Conservation (phyloP, 768 basidiomycete genomes). For the Russula earlei region DNA sequence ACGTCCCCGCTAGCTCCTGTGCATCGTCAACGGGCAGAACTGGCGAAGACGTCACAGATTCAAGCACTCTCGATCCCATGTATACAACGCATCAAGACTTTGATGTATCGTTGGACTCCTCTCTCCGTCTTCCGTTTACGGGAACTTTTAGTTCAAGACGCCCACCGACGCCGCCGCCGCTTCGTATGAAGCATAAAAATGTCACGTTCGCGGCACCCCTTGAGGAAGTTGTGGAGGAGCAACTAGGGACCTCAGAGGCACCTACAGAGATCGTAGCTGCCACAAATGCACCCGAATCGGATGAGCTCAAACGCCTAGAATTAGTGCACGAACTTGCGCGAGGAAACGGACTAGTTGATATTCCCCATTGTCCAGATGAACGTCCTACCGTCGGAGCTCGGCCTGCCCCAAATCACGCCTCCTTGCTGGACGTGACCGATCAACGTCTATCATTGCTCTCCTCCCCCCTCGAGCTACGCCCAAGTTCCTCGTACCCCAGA, state of each 20-base stretch:
- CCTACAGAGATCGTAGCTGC: background rate
- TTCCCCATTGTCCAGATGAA: background rate
- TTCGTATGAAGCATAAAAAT: constrained; percentile 6
- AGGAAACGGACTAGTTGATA: background rate
- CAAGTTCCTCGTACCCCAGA: background rate
- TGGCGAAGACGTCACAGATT: background rate
- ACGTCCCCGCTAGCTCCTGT: background rate
- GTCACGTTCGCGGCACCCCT: constrained; percentile 12
- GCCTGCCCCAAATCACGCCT: background rate
- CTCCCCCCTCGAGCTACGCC: background rate
- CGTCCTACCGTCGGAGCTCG: background rate
- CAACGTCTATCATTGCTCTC: background rate
- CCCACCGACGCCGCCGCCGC: constrained; percentile 5
- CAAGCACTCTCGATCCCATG: background rate
- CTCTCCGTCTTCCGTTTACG: constrained; percentile 5
- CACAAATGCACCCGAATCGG: background rate
- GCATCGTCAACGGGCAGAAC: background rate
- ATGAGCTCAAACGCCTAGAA: background rate
- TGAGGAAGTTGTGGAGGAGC: background rate
- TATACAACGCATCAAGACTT: constrained; percentile 13
- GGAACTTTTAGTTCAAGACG: background rate
- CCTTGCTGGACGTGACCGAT: background rate
- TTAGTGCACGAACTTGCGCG: background rate
- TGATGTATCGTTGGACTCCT: constrained; percentile 11
- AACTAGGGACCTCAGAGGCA: background rate